Evolutionary conservation across 306 rosid species (phyloP), one percentile per base, ranked within the genome.

Genomic region (Lupinus albus): DNA sequence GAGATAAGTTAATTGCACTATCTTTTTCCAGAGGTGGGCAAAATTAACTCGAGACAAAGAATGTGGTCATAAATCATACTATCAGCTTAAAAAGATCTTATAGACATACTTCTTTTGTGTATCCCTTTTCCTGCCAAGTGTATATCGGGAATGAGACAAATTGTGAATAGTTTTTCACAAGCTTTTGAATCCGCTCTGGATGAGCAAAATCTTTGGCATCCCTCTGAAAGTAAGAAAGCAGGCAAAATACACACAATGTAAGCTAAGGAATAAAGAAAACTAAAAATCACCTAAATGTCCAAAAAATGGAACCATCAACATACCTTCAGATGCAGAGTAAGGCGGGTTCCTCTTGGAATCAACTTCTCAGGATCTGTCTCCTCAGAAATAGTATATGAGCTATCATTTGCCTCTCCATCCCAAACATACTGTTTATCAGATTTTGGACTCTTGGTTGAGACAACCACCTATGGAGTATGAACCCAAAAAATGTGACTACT

Each of bases 331-430:
- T 88, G 74, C 74, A 94, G 75, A 41, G 91, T 90, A 55, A 94
- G 86, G 58, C 89, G 56, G 50, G 99, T 94, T 84, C 99, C 99
- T 73, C 97, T 94, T 13, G 96, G 92, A 67, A 94, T 71, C 41
- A 70, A 71, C 78, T 90, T 88, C 78, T 85, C 91, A 17, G 92
- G 91, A 71, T 94, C 91, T 53, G 89, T 88, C 86, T 94, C 97
- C 77, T 94, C 97, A n/a, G 73, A 63, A 61, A 94, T 82, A 13
- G 90, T 85, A 74, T 94, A 94, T 14, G 99, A 88, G 87, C 97
- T 88, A 52, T 96, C 84, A 86, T 90, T 90, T 58, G 89, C 99
- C 79, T 90, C 99, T 54, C 96, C 96, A 83, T 90, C 96, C 99
- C 99, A 94, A 69, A 90, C 84, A 66, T 90, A 94, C 72, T 88